Base-by-base conservation (phyloP, 164 flowering plant genomes). In the Warburgia ugandensis region DNA sequence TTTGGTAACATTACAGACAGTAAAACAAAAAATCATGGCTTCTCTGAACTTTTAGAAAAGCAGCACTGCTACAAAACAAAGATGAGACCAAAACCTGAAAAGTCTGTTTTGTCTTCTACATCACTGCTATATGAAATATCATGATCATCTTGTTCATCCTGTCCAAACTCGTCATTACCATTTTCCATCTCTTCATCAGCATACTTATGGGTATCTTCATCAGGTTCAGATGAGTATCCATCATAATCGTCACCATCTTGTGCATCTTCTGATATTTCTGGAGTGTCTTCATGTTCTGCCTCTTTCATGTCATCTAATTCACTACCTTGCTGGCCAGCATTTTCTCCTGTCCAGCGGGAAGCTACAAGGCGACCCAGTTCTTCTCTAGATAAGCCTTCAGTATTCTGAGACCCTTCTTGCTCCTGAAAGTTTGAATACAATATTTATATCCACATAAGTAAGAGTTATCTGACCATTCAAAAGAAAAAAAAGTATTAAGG, bases 311-410 rank as follows among this genome's bases (percentile, higher is more conserved):
- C 50, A 62, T 57, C 66, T 55, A 10, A 44, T 38, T 68, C 81
- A 48, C 56, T 64, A 44, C 61, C 53, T 54, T 73, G 44, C 68
- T 74, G 57, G 36, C 47, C 86, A 46, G 74, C 32, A 43, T 68
- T 80, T 71, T 79, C 91, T 59, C 97, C 90, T 16, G 99, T 86
- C 99, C 97, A 94, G 13, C 99, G 88, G 46, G 97, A 86, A 55
- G 94, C 97, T 68, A 94, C 80, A 48, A 70, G 87, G 28, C 92
- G 91, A 19, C 97, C 99, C 61, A 86, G 69, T 64, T 89, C 99
- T 67, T 94, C 99, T 73, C 48, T 82, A 48, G 99, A 88, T 52
- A 94, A 63, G n/a, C 64, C 81, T 50, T 77, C 85, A 16, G 72
- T 56, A 58, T 59, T 71, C 16, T 76, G 83, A 33, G 72, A 61